A percentile compares a stretch with the other conserved stretches of the same genome.
These are phyloP conservation scores for Fusarium irregulare DNA, from an alignment of 2,329 filamentous ascomycete species.

Conservation along the genomic window DNA sequence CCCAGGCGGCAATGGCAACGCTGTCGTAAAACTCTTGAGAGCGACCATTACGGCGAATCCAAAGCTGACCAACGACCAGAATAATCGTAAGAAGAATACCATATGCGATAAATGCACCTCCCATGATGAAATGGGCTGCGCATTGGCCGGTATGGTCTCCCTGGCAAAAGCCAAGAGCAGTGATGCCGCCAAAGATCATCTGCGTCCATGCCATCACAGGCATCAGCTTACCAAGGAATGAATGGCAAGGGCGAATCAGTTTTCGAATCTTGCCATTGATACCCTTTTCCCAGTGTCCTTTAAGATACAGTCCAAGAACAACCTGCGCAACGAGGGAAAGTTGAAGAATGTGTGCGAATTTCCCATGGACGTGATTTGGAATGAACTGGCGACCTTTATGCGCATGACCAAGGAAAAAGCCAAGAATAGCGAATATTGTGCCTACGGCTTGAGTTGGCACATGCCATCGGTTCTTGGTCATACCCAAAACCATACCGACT, in stretches of 20 bases:
- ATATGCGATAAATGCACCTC: slow-evolving; percentile 94
- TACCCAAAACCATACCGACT: slow-evolving; percentile 93
- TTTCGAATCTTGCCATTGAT: slow-evolving; percentile 82
- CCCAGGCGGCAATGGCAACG: slow-evolving; percentile 90
- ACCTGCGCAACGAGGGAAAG: slow-evolving; percentile 82
- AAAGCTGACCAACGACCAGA: slow-evolving; percentile 87
- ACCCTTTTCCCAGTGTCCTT: slow-evolving; percentile 86
- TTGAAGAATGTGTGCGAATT: slow-evolving; percentile 84
- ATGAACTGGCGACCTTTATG: slow-evolving; percentile 91
- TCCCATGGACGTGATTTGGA: slow-evolving; percentile 78
- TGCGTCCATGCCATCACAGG: slow-evolving; percentile 90
- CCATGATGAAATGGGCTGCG: slow-evolving; percentile 98
- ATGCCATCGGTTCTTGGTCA: slow-evolving; percentile 92
- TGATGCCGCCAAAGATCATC: slow-evolving; percentile 96
- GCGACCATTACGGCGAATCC: slow-evolving; percentile 83
- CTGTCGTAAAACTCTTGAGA: slow-evolving; percentile 99
- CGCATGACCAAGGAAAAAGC: slow-evolving; percentile 90
- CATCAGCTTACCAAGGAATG: slow-evolving; percentile 86
- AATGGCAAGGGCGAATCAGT: slow-evolving; percentile 78
- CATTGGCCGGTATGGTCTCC: slow-evolving; percentile 93
- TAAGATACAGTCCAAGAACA: slow-evolving; percentile 85
- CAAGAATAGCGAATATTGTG: slow-evolving; percentile 79
- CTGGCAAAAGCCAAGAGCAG: slow-evolving; percentile 90
- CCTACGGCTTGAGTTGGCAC: slow-evolving; percentile 86
- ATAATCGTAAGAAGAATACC: slow-evolving; percentile 88